Base-by-base conservation (phyloP, 352 stramenopile genomes). In the Globisporangium acanthophoron region DNA sequence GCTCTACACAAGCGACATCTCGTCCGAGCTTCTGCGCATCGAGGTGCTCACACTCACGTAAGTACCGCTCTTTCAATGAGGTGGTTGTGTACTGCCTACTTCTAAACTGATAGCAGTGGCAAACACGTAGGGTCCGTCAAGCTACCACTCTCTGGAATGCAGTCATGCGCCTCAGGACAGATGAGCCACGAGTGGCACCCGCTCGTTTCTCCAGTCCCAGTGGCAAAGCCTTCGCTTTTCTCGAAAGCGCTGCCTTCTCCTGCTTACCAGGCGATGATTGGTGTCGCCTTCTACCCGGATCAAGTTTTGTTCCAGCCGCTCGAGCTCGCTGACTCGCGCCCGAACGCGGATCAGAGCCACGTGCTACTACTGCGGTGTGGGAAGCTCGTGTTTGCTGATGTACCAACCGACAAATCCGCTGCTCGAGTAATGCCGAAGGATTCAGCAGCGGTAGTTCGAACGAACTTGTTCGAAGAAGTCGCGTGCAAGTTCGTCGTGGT, bases 41-140 rank as follows among this genome's bases (percentile, higher is more conserved):
- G 72, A 80, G 27, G 24, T 80, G 2, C 43, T 75, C n/a, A 74
- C 68, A 2, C 39, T 61, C 2, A 69, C 66, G 71, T 80, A 68
- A 37, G 66, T 71, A 16, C 0, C 35, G n/a, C 31, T 44, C 27
- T 16, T 49, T 12, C 6, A 12, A 12, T 12, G 33, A 9, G 21
- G 13, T 3, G 31, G 6, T 52, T 1, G 40, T 31, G 33, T 15
- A 2, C 33, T 57, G 9, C 39, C 41, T 21, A 35, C n/a, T 12
- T 50, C 16, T 21, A 8, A 44, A 16, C 52, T 24, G 15, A 39
- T 48, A 27, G 13, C 33, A 79, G 71, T 47, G 71, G 71, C 16
- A 68, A 66, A 54, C 41, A 45, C 33, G 31, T 76, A 44, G 71
- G 68, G 3, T 73, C 71, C 16, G 46, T 79, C 21, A 79, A 75